A percentile compares a stretch with the other conserved stretches of the same genome.
These are phyloP conservation scores for Lanmaoa rubissima DNA, from an alignment of 768 basidiomycete genomes.

Conservation along the genomic window DNA sequence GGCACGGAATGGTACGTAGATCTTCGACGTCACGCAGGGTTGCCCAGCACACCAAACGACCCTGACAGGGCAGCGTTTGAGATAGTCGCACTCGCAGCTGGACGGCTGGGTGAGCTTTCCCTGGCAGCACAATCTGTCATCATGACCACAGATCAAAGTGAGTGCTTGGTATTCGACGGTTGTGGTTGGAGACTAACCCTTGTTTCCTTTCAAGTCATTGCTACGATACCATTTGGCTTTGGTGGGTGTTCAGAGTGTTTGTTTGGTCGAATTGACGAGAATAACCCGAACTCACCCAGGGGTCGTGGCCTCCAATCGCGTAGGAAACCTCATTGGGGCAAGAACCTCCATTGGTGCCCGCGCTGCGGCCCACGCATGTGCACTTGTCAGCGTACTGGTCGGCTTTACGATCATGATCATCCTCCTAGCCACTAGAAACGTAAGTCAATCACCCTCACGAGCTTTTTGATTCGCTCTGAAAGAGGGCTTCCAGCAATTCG, in stretches of 20 bases:
- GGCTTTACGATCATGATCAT: slow-evolving; percentile 58
- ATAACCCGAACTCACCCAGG: slow-evolving; percentile 35
- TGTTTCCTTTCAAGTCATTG: slow-evolving; percentile 46
- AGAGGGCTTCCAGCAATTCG: slow-evolving; percentile 44
- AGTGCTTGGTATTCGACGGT: neutral
- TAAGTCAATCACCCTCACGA: slow-evolving; percentile 28
- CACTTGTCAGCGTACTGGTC: slow-evolving; percentile 58
- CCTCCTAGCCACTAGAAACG: slow-evolving; percentile 57
- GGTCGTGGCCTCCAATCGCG: slow-evolving; percentile 67
- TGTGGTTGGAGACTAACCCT: neutral
- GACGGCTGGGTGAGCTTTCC: slow-evolving; percentile 61
- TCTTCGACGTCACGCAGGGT: neutral
- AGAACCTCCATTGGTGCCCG: slow-evolving; percentile 52
- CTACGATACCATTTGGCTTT: slow-evolving; percentile 75
- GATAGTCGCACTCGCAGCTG: slow-evolving; percentile 77
- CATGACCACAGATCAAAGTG: slow-evolving; percentile 79
- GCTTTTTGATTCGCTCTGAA: neutral
- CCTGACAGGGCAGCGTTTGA: slow-evolving; percentile 71
- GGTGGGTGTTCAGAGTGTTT: slow-evolving; percentile 30
- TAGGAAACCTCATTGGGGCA: slow-evolving; percentile 71
- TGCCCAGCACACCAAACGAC: neutral
- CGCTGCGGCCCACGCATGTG: slow-evolving; percentile 59
- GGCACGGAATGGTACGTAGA: slow-evolving; percentile 70
- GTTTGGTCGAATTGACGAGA: neutral
- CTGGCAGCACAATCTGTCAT: slow-evolving; percentile 77